phyloP scores from a whole-genome alignment of 169 alveolate genomes.

The Cryptosporidium baileyi region DNA sequence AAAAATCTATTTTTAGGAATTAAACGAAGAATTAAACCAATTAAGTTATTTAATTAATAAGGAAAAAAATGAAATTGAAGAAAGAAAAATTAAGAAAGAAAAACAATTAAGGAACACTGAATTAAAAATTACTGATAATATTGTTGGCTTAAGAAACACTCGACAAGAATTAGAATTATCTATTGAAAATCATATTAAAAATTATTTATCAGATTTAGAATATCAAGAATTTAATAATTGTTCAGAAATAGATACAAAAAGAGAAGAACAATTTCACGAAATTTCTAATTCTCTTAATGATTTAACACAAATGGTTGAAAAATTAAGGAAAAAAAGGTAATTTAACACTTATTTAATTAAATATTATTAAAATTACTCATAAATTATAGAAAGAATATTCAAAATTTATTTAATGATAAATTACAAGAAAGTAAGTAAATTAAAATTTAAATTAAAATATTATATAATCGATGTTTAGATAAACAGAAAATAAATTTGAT shows the following conservation, averaged over 20 bases:
- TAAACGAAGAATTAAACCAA: background rate
- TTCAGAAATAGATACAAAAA: background rate
- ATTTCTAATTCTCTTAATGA: conserved; percentile 48
- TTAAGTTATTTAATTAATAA: background rate
- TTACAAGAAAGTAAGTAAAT: conserved; percentile 3
- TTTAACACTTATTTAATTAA: background rate
- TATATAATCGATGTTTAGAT: background rate
- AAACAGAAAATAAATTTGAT: background rate
- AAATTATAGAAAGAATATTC: background rate
- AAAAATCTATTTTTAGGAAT: background rate
- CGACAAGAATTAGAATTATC: background rate
- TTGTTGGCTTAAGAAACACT: background rate
- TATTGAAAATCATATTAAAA: conserved; percentile 5
- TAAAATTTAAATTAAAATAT: background rate
- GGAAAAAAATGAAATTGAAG: background rate
- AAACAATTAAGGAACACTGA: background rate
- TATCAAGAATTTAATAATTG: conserved; percentile 1
- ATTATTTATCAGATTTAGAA: conserved; percentile 6
- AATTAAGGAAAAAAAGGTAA: conserved; percentile 40
- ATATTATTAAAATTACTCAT: background rate
- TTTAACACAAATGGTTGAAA: conserved; percentile 37
- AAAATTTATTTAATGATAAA: background rate
- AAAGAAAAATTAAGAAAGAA: background rate
- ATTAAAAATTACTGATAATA: background rate
- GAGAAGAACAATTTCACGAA: conserved; percentile 47